phyloP scores from a whole-genome alignment of 2,329 filamentous ascomycete genomes.

The Cercospora zeina region DNA sequence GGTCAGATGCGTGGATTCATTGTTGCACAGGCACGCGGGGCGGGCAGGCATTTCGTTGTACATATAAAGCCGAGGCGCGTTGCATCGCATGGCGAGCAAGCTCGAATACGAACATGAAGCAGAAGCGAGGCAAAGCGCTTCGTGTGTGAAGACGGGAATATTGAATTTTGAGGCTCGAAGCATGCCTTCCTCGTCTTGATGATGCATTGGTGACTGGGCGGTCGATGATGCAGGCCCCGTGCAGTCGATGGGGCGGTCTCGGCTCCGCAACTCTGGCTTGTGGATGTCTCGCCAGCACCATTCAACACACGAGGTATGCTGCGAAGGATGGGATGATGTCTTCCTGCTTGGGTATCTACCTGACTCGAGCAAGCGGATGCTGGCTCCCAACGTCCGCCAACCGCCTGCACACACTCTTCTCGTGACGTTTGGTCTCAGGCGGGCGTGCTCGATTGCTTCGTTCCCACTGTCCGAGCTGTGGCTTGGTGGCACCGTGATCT shows the following conservation, averaged over 20 bases:
- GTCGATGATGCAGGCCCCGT: background rate
- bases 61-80: background rate
- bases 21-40: background rate
- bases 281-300: background rate
- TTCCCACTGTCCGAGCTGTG: background rate
- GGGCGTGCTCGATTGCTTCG: background rate
- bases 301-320: no score
- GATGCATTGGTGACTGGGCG: no score
- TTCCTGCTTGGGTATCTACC: slow-evolving; percentile 3
- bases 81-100: background rate
- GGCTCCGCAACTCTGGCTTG: background rate
- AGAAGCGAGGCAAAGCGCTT: background rate
- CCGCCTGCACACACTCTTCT: background rate
- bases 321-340: slow-evolving; percentile 3
- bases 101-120: background rate
- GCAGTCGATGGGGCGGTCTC: background rate
- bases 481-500: background rate
- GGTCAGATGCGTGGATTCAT: background rate
- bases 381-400: background rate
- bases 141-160: no score
- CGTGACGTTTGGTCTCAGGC: background rate
- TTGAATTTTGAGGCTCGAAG: no score
- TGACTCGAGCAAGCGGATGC: background rate
- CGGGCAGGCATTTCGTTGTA: background rate
- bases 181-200: no score